phyloP scores from a whole-genome alignment of 345 rosid species.

The Syzygium oleosum region DNA sequence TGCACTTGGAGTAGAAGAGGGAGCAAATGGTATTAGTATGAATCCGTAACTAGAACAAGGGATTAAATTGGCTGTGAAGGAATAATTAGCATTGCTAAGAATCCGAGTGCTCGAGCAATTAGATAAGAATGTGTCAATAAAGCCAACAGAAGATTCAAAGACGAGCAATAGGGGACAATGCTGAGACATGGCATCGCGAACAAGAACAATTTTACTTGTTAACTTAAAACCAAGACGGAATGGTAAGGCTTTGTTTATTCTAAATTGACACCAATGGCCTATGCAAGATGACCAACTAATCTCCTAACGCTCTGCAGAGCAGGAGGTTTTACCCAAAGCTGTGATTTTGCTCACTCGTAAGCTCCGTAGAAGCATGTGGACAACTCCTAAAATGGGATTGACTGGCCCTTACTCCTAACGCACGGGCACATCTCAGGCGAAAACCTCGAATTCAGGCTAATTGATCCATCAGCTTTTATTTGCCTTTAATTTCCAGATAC shows the following conservation, averaged over 20 bases:
- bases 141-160: background rate
- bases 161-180: background rate
- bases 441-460: background rate
- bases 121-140: background rate
- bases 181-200: background rate
- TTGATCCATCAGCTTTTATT: background rate
- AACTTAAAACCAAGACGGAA: background rate
- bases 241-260: background rate
- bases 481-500: background rate
- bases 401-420: background rate
- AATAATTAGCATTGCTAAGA: background rate
- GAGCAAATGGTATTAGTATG: background rate
- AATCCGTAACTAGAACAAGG: background rate
- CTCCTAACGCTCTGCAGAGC: background rate
- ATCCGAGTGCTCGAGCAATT: background rate
- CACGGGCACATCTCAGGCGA: background rate
- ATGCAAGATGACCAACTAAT: background rate
- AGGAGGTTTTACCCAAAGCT: background rate
- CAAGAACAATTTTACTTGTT: background rate
- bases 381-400: background rate
- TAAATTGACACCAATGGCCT: background rate
- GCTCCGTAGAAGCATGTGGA: background rate
- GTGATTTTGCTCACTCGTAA: background rate
- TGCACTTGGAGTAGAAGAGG: background rate
- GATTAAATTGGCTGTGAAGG: background rate